Evolutionary conservation across 257 asterid species (phyloP).

Genomic region (Haberlea rhodopensis): DNA sequence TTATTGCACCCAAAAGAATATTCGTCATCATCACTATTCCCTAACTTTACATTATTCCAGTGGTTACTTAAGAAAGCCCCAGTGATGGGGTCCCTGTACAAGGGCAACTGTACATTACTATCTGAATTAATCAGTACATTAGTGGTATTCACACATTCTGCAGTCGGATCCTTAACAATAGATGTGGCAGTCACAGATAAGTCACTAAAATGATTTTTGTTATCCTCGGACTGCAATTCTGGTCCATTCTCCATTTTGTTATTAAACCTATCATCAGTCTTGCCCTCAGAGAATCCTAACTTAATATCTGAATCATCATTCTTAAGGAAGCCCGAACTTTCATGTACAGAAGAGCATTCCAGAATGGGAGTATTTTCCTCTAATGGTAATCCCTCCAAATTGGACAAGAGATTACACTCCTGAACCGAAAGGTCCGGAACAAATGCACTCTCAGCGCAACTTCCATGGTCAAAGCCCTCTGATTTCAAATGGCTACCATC

Average conservation of each 20-base stretch:
- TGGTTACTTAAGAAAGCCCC: slow-evolving; percentile 57
- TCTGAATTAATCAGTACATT: slow-evolving; percentile 55
- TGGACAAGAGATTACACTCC: slow-evolving; percentile 42
- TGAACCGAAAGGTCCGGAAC: slow-evolving; percentile 40
- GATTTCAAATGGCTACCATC: slow-evolving; percentile 47
- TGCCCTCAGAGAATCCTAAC: slow-evolving; percentile 35
- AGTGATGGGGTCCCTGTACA: slow-evolving; percentile 62
- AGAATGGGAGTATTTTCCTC: slow-evolving; percentile 43
- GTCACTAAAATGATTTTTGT: slow-evolving; percentile 35
- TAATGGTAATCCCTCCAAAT: slow-evolving; percentile 33
- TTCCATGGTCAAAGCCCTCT: slow-evolving; percentile 71
- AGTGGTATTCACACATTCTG: slow-evolving; percentile 58
- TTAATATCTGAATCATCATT: slow-evolving; percentile 49
- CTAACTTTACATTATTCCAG: slow-evolving; percentile 79
- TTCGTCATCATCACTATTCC: slow-evolving; percentile 95
- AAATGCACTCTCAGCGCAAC: slow-evolving; percentile 74
- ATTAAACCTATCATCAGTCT: slow-evolving; percentile 20
- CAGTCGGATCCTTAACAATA: slow-evolving; percentile 53
- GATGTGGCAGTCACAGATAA: slow-evolving; percentile 48
- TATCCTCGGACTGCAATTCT: slow-evolving; percentile 36
- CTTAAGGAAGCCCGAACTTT: slow-evolving; percentile 38
- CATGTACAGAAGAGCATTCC: slow-evolving; percentile 42
- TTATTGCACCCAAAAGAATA: slow-evolving; percentile 76
- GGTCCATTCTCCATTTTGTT: slow-evolving; percentile 37
- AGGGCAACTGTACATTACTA: slow-evolving; percentile 84